Conservation (phyloP, 176 grass and related monocot species). For the Avena atlantica region DNA sequence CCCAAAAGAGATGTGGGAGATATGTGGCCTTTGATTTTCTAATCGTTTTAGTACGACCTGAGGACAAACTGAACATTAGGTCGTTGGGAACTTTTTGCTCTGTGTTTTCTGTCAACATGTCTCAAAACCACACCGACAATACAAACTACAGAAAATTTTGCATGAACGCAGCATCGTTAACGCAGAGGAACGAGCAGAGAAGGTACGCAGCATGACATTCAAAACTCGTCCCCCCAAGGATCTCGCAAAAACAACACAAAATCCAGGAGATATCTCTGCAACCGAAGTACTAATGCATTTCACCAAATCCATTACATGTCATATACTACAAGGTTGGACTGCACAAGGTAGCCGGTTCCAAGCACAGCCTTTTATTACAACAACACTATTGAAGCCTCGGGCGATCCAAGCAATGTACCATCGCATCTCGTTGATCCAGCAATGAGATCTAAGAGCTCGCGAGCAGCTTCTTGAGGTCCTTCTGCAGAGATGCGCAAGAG, state of each 20-base stretch:
- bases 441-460: constrained; percentile 44
- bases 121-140: not conserved
- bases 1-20: not conserved
- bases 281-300: constrained; percentile 23
- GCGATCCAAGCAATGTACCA: constrained; percentile 35
- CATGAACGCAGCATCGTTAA: not conserved
- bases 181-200: not conserved
- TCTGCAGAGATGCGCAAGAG: constrained; percentile 55
- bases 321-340: constrained; percentile 1
- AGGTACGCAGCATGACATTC: not conserved
- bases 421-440: not conserved
- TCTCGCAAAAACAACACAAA: not conserved
- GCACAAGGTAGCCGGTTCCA: constrained; percentile 11
- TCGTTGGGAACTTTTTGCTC: no score
- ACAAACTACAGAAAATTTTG: not conserved
- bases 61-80: no score
- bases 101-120: not conserved
- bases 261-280: not conserved
- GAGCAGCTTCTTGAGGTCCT: constrained; percentile 84
- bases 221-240: not conserved
- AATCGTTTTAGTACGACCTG: not conserved
- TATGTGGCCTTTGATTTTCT: not conserved
- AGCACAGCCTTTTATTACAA: constrained; percentile 42
- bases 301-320: constrained; percentile 30
- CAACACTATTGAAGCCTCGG: constrained; percentile 21